These are phyloP conservation scores for Gorgonomyces haynaldii DNA, from an alignment of 192 early-diverging fungal species.

Conservation along the genomic window DNA sequence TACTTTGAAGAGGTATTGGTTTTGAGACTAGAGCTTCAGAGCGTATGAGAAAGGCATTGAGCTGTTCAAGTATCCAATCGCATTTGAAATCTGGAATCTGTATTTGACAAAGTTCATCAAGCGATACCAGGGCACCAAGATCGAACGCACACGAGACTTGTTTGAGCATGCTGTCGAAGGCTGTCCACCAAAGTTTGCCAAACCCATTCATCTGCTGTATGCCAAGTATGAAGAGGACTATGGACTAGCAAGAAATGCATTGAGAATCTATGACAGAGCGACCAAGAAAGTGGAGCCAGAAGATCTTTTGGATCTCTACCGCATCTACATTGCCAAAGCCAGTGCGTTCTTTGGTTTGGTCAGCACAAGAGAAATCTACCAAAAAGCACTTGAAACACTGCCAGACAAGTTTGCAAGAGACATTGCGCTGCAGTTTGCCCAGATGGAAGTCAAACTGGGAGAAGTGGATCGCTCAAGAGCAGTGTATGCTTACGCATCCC, in stretches of 20 bases:
- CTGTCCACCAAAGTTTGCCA: constrained; percentile 76
- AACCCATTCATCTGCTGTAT: constrained; percentile 77
- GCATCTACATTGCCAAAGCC: constrained; percentile 83
- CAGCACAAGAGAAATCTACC: constrained; percentile 80
- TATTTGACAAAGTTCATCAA: constrained; percentile 78
- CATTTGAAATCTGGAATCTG: constrained; percentile 94
- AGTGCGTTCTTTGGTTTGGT: constrained; percentile 76
- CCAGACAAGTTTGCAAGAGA: constrained; percentile 68
- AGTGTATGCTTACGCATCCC: constrained; percentile 72
- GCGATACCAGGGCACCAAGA: constrained; percentile 73
- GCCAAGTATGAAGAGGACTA: constrained; percentile 85
- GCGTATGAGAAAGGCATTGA: constrained; percentile 95
- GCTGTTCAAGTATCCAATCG: constrained; percentile 90
- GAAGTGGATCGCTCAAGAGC: constrained; percentile 92
- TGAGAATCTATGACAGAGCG: constrained; percentile 89
- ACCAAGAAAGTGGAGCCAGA: constrained; percentile 64
- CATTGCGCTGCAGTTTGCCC: constrained; percentile 72
- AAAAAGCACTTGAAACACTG: constrained; percentile 77
- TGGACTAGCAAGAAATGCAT: constrained; percentile 80
- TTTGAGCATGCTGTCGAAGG: constrained; percentile 88
- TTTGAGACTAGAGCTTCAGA: constrained; percentile 57
- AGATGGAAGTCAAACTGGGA: constrained; percentile 77
- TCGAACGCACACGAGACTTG: constrained; percentile 87
- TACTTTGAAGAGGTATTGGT: constrained; percentile 75
- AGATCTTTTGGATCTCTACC: constrained; percentile 70